phyloP scores from a whole-genome alignment of 108 stramenopile genomes.

The Nannochloropsis gaditana region DNA sequence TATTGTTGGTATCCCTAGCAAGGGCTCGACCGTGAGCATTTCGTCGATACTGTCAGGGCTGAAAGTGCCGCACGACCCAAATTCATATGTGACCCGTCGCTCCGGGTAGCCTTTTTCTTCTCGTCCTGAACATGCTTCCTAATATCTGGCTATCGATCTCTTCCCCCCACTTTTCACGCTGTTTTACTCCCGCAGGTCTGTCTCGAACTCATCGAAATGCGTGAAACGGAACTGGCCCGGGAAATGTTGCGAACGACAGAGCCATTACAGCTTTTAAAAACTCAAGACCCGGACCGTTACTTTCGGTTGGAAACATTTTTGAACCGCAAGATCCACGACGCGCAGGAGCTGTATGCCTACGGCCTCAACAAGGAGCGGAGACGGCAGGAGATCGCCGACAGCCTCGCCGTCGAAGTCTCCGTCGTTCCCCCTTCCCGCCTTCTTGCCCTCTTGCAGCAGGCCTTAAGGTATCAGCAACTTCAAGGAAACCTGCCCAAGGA shows the following conservation, averaged over 20 bases:
- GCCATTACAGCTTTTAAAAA: constrained; percentile 43
- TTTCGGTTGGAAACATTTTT: constrained; percentile 46
- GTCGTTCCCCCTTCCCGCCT: constrained; percentile 67
- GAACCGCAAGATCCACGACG: constrained; percentile 32
- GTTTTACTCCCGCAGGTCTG: constrained; percentile 29
- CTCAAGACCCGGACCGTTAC: constrained; percentile 52
- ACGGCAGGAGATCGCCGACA: constrained; percentile 63
- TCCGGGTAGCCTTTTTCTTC: too few species aligned
- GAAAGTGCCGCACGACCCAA: too few species aligned
- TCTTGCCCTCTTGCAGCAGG: constrained; percentile 73
- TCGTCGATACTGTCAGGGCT: too few species aligned
- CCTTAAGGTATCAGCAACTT: constrained; percentile 71
- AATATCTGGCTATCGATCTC: too few species aligned
- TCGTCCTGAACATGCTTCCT: too few species aligned
- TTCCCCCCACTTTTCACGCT: not conserved
- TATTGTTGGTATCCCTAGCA: too few species aligned
- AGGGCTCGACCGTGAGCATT: too few species aligned
- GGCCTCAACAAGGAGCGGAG: constrained; percentile 49
- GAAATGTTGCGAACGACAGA: constrained; percentile 51
- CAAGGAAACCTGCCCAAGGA: constrained; percentile 43
- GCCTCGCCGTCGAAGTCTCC: constrained; percentile 56
- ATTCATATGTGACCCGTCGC: too few species aligned
- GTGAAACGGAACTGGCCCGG: constrained; percentile 53
- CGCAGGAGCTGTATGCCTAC: constrained; percentile 41
- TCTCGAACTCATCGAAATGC: constrained; percentile 50